phyloP scores from a whole-genome alignment of 2,329 filamentous ascomycete genomes.

The Boeremia exigua region DNA sequence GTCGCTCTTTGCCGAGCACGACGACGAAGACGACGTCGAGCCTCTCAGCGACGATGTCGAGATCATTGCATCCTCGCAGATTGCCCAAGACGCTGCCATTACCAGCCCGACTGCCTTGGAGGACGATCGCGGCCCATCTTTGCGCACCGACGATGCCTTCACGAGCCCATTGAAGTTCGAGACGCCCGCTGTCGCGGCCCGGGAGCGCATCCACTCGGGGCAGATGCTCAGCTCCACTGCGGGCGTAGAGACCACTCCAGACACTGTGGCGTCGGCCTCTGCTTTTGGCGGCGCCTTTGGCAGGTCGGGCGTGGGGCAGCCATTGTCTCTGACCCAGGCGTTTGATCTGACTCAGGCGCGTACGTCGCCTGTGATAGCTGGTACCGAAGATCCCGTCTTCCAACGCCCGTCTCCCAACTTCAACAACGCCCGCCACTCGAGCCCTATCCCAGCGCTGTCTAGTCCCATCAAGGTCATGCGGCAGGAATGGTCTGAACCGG shows the following conservation, averaged over 20 bases:
- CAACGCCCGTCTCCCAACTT: conserved; percentile 56
- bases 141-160: conserved; percentile 23
- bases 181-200: conserved; percentile 51
- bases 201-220: conserved; percentile 49
- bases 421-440: conserved; percentile 42
- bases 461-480: conserved; percentile 46
- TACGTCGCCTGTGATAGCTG: conserved; percentile 51
- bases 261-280: conserved; percentile 42
- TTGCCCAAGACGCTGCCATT: conserved; percentile 28
- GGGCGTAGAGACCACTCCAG: conserved; percentile 50
- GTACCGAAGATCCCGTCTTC: conserved; percentile 52
- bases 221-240: conserved; percentile 50
- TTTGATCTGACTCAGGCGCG: conserved; percentile 55
- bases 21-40: conserved; percentile 24
- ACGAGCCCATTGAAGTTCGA: conserved; percentile 48
- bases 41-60: conserved; percentile 29
- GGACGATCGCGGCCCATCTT: conserved; percentile 31
- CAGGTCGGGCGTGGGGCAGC: conserved; percentile 27
- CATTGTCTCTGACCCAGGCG: conserved; percentile 54
- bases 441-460: conserved; percentile 45
- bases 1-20: conserved; percentile 31
- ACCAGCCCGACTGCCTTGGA: conserved; percentile 41
- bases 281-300: conserved; percentile 40
- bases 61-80: conserved; percentile 35
- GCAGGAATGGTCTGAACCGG: conserved; percentile 27